Conservation (phyloP, 768 basidiomycete species). For the Termitomyces sp. region DNA sequence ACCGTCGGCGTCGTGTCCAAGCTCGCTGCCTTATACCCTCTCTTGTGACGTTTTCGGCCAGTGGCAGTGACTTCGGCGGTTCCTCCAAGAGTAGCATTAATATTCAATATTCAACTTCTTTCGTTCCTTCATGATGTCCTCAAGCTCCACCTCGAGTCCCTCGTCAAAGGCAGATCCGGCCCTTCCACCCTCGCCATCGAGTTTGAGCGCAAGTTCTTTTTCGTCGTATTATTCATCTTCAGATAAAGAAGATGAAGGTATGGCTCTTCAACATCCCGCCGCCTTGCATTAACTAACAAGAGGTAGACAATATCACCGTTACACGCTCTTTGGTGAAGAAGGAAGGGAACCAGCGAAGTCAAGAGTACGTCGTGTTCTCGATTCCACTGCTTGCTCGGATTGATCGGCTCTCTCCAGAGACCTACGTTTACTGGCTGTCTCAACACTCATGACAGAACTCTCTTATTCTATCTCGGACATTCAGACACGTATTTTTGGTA, state of each 20-base stretch:
- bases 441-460: constrained; percentile 82
- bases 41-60: constrained; percentile 31
- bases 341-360: constrained; percentile 51
- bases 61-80: constrained; percentile 47
- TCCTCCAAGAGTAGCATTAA: constrained; percentile 30
- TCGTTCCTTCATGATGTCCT: constrained; percentile 27
- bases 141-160: constrained; percentile 26
- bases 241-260: constrained; percentile 61
- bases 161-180: constrained; percentile 27
- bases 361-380: constrained; percentile 51
- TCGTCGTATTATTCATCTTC: constrained; percentile 55
- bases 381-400: constrained; percentile 1
- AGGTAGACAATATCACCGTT: constrained; percentile 67
- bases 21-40: constrained; percentile 39
- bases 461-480: constrained; percentile 86
- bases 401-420: constrained; percentile 40
- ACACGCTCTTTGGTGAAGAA: constrained; percentile 42
- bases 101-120: constrained; percentile 14
- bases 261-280: constrained; percentile 1
- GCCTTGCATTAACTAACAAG: constrained; percentile 9
- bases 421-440: constrained; percentile 69
- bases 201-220: constrained; percentile 27
- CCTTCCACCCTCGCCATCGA: constrained; percentile 33
- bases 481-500: constrained; percentile 88
- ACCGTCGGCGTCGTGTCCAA: constrained; percentile 43